phyloP scores from a whole-genome alignment of 31 red algal species.

The Porphyra umbilicalis region DNA sequence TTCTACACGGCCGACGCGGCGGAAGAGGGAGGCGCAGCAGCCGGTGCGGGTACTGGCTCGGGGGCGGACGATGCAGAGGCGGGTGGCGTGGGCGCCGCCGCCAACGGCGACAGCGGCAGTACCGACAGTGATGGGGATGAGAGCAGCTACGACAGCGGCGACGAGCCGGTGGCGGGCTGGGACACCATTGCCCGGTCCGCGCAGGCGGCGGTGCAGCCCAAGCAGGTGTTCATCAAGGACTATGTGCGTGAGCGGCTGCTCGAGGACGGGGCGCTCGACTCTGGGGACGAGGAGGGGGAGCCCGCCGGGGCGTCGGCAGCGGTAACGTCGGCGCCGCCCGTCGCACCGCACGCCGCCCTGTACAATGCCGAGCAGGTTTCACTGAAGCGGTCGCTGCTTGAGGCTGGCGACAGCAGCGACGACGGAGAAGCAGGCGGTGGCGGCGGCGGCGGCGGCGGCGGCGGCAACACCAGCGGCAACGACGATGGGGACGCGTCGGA shows the following conservation, averaged over 20 bases:
- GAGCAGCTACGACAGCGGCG: slow-evolving; percentile 16
- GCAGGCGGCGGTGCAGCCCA: slow-evolving; percentile 7
- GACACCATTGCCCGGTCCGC: slow-evolving; percentile 25
- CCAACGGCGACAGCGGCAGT: background rate
- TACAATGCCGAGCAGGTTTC: background rate
- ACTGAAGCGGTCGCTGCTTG: background rate
- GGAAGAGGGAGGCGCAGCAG: background rate
- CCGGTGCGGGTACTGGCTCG: background rate
- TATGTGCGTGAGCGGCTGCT: slow-evolving; percentile 64
- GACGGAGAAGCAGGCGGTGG: background rate
- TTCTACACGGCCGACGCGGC: slow-evolving; percentile 38
- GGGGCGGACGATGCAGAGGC: background rate
- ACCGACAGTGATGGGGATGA: slow-evolving; percentile 1
- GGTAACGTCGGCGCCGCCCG: background rate
- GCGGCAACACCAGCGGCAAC: background rate
- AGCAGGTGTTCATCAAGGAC: slow-evolving; percentile 53
- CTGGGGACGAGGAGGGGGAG: slow-evolving; percentile 12
- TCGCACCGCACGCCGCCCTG: background rate
- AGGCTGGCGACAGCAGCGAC: background rate
- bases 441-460: background rate
- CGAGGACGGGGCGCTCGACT: slow-evolving; percentile 38
- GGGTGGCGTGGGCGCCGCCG: background rate
- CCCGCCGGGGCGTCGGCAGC: background rate
- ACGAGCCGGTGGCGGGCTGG: slow-evolving; percentile 87
- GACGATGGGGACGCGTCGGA: slow-evolving; percentile 11